Evolutionary conservation across 495 filamentous ascomycete species (phyloP).

Genomic region (Penicillium desertorum): DNA sequence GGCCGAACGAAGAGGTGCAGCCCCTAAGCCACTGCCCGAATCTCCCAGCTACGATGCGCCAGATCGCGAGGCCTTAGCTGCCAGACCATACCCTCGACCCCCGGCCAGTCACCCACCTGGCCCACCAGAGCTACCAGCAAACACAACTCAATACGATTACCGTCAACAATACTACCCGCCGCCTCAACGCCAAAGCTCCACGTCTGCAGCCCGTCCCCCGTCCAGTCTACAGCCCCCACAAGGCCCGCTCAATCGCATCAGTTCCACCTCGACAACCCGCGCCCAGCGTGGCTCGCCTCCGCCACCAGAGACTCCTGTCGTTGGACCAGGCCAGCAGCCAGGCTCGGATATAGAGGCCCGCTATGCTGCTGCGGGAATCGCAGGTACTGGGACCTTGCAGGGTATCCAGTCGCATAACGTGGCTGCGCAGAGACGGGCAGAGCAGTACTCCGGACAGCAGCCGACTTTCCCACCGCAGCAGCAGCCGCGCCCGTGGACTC

Average conservation of each 20-base stretch:
- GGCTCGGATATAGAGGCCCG: slow-evolving; percentile 82
- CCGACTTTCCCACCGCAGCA: slow-evolving; percentile 46
- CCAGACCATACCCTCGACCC: slow-evolving; percentile 36
- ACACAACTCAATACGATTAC: slow-evolving; percentile 52
- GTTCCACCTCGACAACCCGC: slow-evolving; percentile 87
- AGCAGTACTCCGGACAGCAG: slow-evolving; percentile 65
- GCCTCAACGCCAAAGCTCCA: slow-evolving; percentile 35
- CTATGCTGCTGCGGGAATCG: slow-evolving; percentile 85
- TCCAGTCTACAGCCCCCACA: slow-evolving; percentile 42
- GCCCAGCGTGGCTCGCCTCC: slow-evolving; percentile 92
- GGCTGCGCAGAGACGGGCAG: slow-evolving; percentile 72
- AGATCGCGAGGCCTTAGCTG: slow-evolving; percentile 68
- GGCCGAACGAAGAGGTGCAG: slow-evolving; percentile 68
- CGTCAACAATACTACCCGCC: slow-evolving; percentile 71
- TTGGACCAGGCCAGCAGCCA: slow-evolving; percentile 65
- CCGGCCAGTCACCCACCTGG: slow-evolving; percentile 20
- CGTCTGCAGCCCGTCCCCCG: slow-evolving; percentile 28
- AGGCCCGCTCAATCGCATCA: slow-evolving; percentile 66
- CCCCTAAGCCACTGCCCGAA: slow-evolving; percentile 74
- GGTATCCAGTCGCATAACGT: slow-evolving; percentile 78
- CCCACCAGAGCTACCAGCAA: slow-evolving; percentile 10
- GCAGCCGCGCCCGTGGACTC: slow-evolving; percentile 83
- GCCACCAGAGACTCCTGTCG: slow-evolving; percentile 90
- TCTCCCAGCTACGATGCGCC: slow-evolving; percentile 70
- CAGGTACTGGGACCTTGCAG: slow-evolving; percentile 76